Evolutionary conservation across 176 grass and related monocot genomes (phyloP), one percentile per base, ranked within the genome.

Genomic region (Lolium rigidum): DNA sequence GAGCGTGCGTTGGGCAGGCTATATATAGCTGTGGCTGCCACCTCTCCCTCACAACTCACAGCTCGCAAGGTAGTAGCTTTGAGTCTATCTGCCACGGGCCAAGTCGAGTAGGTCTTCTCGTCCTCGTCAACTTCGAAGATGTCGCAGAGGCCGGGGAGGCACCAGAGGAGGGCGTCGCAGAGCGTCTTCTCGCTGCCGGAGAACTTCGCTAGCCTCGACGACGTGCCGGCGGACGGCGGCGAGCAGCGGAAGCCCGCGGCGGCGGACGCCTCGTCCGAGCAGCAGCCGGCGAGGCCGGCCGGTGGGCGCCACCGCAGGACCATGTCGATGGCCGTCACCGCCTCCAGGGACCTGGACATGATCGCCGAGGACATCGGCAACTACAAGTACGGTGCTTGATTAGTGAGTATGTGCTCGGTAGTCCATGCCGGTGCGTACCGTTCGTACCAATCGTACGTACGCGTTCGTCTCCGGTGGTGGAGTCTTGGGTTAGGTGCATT

Each of bases 101-200:
- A 39, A 51, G 83, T 14, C 68, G 52, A 18, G 24, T 8, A 16
- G 6, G 3, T 66, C 31, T 17, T 20, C 54, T 55, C n/a, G 56
- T 39, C 14, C 9, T 25, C 55, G 57, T 2, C 35, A 75, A 15
- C 2, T 56, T 54, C 17, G 26, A 70, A 86, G 85, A 94, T 93
- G 90, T 91, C 91, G 70, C 83, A 87, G 83, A 89, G 91, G 89
- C 39, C 88, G 9, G 92, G 87, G 1, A 87, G 91, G 79, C 95
- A 98, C 93, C 95, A 95, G 80, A 71, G 95, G 90, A 90, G 89
- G 88, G 91, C 95, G 67, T 98, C 95, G 1, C 95, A 98, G 86
- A 83, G 87, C 62, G 93, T 90, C 77, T 95, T 98, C 74, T 81
- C 88, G 15, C 86, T 98, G 61, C 95, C 95, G 18, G 95, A 98